These are phyloP conservation scores for Myxozyma kluyveri DNA, from an alignment of 805 yeast species.

Conservation along the genomic window DNA sequence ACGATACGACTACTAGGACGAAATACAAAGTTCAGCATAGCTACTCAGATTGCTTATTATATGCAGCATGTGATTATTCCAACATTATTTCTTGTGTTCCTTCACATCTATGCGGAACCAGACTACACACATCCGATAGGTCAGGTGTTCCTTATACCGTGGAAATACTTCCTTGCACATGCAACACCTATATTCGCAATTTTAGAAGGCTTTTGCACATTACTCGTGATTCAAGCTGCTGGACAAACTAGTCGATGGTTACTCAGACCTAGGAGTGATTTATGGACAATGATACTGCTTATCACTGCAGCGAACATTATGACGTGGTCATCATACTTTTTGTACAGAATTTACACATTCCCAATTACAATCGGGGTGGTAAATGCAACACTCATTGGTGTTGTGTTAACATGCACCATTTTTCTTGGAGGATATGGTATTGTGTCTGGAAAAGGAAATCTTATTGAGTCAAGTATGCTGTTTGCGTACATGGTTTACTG, in stretches of 20 bases:
- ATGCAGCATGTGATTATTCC: conserved; percentile 82
- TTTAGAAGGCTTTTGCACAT: conserved; percentile 88
- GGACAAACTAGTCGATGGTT: conserved; percentile 80
- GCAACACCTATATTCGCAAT: conserved; percentile 88
- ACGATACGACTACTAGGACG: conserved; percentile 58
- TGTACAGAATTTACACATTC: conserved; percentile 77
- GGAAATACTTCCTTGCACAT: conserved; percentile 70
- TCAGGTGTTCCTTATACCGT: conserved; percentile 49
- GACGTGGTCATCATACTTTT: conserved; percentile 71
- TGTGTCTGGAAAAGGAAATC: conserved; percentile 76
- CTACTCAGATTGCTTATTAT: conserved; percentile 55
- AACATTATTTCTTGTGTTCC: conserved; percentile 61
- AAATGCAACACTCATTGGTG: conserved; percentile 82
- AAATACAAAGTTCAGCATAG: conserved; percentile 40
- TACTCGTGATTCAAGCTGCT: conserved; percentile 85
- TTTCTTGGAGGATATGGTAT: conserved; percentile 82
- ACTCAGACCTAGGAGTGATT: conserved; percentile 48
- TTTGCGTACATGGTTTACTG: conserved; percentile 91
- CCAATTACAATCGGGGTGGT: conserved; percentile 63
- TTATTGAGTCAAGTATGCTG: conserved; percentile 81
- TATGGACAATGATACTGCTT: conserved; percentile 74
- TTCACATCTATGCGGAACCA: conserved; percentile 37
- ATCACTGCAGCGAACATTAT: conserved; percentile 70
- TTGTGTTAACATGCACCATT: conserved; percentile 70
- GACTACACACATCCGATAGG: conserved; percentile 25